Evolutionary conservation across 345 rosid genomes (phyloP), one percentile per base, ranked within the genome.

Genomic region (Trapa bicornis): DNA sequence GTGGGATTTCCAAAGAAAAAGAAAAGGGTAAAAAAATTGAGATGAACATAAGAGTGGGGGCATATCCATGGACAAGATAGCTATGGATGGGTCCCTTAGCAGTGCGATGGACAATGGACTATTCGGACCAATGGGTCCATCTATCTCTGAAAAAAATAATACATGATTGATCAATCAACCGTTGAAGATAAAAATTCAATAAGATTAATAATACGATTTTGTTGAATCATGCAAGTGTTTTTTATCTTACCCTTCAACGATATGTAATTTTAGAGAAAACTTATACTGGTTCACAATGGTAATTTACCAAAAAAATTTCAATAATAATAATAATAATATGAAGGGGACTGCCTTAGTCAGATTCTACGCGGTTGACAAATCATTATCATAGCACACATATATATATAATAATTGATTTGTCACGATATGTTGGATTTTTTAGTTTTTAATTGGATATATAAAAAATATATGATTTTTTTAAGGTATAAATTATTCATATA

Each of bases 331-430:
- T 35, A 12, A 56, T 13, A 17, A 29, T 58, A 60, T 7, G 43
- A 41, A 41, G 43, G 6, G 6, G 6, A 41, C 2, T 0, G 4
- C 43, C 43, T 41, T 1, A 15, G 22, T 50, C 63, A 35, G 38
- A 58, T 9, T 16, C 37, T 58, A 15, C 38, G 78, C 75, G 67
- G 85, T 77, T 82, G 78, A 74, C 68, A 77, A 73, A 77, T 82
- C 86, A 71, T 78, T 43, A 45, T 79, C 86, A 72, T 60, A 68
- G 65, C 71, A 2, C 2, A 41, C 35, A 3, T 45, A 45, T 45
- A 7, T 45, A 41, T 45, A 45, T 45, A 41, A 41, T 3, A 0
- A 41, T 41, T 8, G 43, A 41, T 0, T 41, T 41, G 7, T 41
- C 7, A 41, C 1, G 7, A 41, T 41, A 4, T 3, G 7, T 8